These are phyloP conservation scores for Tolypocladium endophyticum DNA, from an alignment of 2,329 filamentous ascomycete species.

Conservation along the genomic window DNA sequence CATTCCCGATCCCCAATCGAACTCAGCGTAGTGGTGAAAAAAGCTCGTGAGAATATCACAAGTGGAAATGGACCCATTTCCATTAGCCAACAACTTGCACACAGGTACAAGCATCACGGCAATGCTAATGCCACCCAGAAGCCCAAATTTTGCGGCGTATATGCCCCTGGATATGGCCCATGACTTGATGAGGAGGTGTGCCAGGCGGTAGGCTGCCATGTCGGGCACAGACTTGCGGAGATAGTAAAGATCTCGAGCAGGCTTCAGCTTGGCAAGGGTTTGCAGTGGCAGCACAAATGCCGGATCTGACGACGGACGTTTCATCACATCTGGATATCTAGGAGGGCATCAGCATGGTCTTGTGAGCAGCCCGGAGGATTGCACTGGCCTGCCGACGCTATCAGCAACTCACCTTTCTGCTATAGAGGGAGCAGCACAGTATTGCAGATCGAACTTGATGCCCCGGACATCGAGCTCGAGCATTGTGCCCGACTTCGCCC, in stretches of 20 bases:
- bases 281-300: slow-evolving; percentile 45
- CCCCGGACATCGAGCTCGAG: slow-evolving; percentile 49
- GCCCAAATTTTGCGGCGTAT: slow-evolving; percentile 55
- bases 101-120: slow-evolving; percentile 50
- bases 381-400: neutral
- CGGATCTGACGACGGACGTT: slow-evolving; percentile 37
- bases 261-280: slow-evolving; percentile 52
- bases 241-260: slow-evolving; percentile 51
- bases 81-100: slow-evolving; percentile 40
- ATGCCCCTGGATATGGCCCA: slow-evolving; percentile 54
- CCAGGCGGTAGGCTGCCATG: slow-evolving; percentile 43
- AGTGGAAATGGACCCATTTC: slow-evolving; percentile 26
- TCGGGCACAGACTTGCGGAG: slow-evolving; percentile 50
- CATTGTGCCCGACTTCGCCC: slow-evolving; percentile 50
- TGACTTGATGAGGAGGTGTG: slow-evolving; percentile 48
- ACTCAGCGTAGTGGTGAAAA: slow-evolving; percentile 50
- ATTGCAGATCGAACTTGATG: slow-evolving; percentile 54
- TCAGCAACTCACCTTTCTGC: slow-evolving; percentile 30
- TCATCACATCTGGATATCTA: slow-evolving; percentile 36
- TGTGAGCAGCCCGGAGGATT: neutral
- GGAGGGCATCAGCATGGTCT: neutral
- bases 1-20: slow-evolving; percentile 45
- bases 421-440: slow-evolving; percentile 48
- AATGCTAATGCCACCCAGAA: slow-evolving; percentile 55
- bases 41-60: slow-evolving; percentile 47